phyloP scores from a whole-genome alignment of 2,329 filamentous ascomycete species.

The Cryoendolithus antarcticus region DNA sequence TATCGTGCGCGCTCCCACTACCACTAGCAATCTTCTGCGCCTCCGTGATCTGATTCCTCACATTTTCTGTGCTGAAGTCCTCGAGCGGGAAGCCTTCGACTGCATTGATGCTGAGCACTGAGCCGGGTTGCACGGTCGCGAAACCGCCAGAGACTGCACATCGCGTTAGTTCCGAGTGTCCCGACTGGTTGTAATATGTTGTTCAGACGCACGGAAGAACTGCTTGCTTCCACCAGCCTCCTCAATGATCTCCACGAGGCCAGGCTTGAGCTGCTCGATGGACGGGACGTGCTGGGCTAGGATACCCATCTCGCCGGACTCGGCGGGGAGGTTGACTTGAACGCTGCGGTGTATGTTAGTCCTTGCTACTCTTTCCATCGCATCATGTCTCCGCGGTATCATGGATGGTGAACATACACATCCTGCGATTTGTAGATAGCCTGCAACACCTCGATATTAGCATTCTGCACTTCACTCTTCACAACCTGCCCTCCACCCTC shows the following conservation, averaged over 20 bases:
- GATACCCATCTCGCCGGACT: slow-evolving; percentile 98
- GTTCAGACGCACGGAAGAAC: slow-evolving; percentile 75
- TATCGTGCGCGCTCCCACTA: slow-evolving; percentile 86
- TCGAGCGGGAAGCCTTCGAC: slow-evolving; percentile 90
- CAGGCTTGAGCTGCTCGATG: slow-evolving; percentile 97
- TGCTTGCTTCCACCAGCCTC: slow-evolving; percentile 84
- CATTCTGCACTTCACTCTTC: slow-evolving; percentile 6
- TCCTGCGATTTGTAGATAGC: slow-evolving; percentile 58
- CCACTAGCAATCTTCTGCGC: slow-evolving; percentile 90
- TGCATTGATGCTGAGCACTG: slow-evolving; percentile 92
- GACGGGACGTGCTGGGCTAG: slow-evolving; percentile 97
- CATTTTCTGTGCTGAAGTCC: slow-evolving; percentile 84
- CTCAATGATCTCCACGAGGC: slow-evolving; percentile 88
- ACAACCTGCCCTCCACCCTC: neutral
- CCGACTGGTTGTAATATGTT: neutral
- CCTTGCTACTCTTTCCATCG: neutral
- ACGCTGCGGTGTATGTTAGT: slow-evolving; percentile 45
- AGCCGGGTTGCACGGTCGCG: slow-evolving; percentile 91
- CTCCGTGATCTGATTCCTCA: slow-evolving; percentile 82
- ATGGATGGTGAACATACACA: slow-evolving; percentile 44
- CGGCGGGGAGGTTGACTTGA: slow-evolving; percentile 97
- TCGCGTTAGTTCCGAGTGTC: slow-evolving; percentile 3
- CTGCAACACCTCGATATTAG: slow-evolving; percentile 27
- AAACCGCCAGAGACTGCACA: slow-evolving; percentile 82
- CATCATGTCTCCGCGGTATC: slow-evolving; percentile 6